These are phyloP conservation scores for Pseudogymnoascus sp. DNA, from an alignment of 2,329 filamentous ascomycete genomes.

Conservation along the genomic window DNA sequence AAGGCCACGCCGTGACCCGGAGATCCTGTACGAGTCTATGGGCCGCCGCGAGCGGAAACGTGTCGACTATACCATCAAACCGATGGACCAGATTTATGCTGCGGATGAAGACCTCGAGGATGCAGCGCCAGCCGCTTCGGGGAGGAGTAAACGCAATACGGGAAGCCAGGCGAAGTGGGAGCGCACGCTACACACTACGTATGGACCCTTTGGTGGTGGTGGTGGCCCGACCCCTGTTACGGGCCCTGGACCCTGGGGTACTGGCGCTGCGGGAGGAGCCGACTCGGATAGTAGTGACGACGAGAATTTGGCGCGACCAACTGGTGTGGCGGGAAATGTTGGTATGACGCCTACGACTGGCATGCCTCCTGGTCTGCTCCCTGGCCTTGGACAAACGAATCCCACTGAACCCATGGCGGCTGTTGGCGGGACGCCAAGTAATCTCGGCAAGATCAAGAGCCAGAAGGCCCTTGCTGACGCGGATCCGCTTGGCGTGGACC, in stretches of 20 bases:
- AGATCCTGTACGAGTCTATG: conserved; percentile 51
- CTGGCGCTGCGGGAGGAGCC: conserved; percentile 64
- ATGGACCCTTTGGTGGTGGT: conserved; percentile 86
- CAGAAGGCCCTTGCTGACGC: conserved; percentile 86
- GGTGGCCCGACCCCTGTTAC: conserved; percentile 45
- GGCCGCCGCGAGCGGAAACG: conserved; percentile 51
- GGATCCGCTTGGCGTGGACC: conserved; percentile 86
- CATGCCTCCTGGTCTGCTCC: conserved; percentile 43
- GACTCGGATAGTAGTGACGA: conserved; percentile 98
- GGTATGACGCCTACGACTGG: conserved; percentile 53
- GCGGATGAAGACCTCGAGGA: conserved; percentile 70
- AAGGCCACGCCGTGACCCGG: conserved; percentile 40
- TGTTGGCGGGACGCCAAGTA: conserved; percentile 58
- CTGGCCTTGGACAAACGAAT: conserved; percentile 42
- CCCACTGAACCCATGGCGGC: conserved; percentile 47
- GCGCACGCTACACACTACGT: conserved; percentile 78
- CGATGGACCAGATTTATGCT: conserved; percentile 60
- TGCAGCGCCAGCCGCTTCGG: conserved; percentile 58
- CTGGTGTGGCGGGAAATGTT: conserved; percentile 53
- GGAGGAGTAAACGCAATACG: conserved; percentile 35
- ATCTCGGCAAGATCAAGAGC: conserved; percentile 89
- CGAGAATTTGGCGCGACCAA: conserved; percentile 60
- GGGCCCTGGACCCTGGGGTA: conserved; percentile 64
- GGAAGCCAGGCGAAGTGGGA: conserved; percentile 48
- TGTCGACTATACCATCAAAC: conserved; percentile 80